phyloP scores from a whole-genome alignment of 2,329 filamentous ascomycete genomes.

The Sporothrix luriei region DNA sequence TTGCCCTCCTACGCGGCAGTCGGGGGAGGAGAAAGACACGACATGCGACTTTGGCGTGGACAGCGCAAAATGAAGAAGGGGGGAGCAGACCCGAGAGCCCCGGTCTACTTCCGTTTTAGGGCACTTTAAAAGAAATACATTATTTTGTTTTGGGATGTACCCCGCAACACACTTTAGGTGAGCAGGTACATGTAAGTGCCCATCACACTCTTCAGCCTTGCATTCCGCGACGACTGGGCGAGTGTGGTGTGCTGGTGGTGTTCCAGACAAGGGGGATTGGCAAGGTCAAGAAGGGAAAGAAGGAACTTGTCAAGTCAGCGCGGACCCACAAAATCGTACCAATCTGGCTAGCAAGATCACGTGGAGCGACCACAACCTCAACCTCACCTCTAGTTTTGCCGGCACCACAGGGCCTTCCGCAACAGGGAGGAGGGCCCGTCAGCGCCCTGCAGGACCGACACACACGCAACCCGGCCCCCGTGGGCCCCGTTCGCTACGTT shows the following conservation, averaged over 20 bases:
- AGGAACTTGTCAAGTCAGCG: constrained; percentile 29
- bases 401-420: constrained; percentile 33
- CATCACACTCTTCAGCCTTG: constrained; percentile 35
- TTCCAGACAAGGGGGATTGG: constrained; percentile 7
- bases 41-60: neutral
- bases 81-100: constrained; percentile 21
- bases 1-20: constrained; percentile 19
- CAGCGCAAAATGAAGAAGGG: neutral
- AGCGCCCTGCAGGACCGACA: constrained; percentile 26
- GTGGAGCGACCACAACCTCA: constrained; percentile 33
- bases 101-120: constrained; percentile 20
- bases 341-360: constrained; percentile 28
- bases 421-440: constrained; percentile 30
- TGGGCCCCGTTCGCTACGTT: constrained; percentile 1
- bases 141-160: neutral
- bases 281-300: neutral
- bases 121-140: neutral
- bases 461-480: neutral
- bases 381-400: constrained; percentile 37
- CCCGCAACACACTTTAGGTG: too few relatives aligned
- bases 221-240: constrained; percentile 33
- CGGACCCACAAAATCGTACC: constrained; percentile 5
- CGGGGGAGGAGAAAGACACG: neutral
- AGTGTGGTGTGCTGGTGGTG: constrained; percentile 22
- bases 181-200: too few relatives aligned